Percentiles rank a stretch among this genome's conserved stretches.
These are phyloP conservation scores for Fagopyrum homotropicum DNA, from an alignment of 148 eudicot species.

Conservation along the genomic window DNA sequence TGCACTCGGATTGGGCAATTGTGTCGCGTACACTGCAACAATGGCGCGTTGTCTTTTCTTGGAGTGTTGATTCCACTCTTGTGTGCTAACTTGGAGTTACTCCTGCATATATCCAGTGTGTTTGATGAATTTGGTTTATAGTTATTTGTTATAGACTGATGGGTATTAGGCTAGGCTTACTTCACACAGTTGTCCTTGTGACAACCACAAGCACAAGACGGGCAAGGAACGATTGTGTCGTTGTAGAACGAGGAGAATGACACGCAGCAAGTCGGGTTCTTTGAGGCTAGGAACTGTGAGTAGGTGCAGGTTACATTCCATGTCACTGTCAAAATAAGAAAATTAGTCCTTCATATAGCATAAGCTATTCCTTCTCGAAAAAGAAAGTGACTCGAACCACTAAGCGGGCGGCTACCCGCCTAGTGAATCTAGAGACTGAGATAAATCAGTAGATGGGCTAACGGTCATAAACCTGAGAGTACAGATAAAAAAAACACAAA, in stretches of 20 bases:
- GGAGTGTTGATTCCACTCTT: conserved; percentile 42
- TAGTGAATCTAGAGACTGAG: too few species aligned
- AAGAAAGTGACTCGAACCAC: too few species aligned
- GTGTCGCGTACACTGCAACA: conserved; percentile 55
- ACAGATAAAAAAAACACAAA: too few species aligned
- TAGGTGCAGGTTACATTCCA: conserved; percentile 88
- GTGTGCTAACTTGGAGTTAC: conserved; percentile 32
- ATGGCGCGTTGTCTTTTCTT: conserved; percentile 34
- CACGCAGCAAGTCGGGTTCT: conserved; percentile 62
- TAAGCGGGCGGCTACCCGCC: too few species aligned
- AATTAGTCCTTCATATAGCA: neutral
- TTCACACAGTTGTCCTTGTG: conserved; percentile 50
- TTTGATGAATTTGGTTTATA: conserved; percentile 21
- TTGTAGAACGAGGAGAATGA: conserved; percentile 81
- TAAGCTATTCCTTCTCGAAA: too few species aligned
- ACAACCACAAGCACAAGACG: conserved; percentile 74
- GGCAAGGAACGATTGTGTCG: conserved; percentile 66
- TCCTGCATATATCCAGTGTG: conserved; percentile 22
- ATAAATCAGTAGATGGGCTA: too few species aligned
- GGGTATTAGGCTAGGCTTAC: conserved; percentile 23
- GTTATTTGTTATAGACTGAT: neutral
- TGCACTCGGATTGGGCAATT: conserved; percentile 63
- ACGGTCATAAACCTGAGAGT: too few species aligned
- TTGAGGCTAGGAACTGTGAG: conserved; percentile 57
- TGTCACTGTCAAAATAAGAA: conserved; percentile 53